Conservation (phyloP, 192 early-diverging fungal genomes). For the Backusella australiensis region DNA sequence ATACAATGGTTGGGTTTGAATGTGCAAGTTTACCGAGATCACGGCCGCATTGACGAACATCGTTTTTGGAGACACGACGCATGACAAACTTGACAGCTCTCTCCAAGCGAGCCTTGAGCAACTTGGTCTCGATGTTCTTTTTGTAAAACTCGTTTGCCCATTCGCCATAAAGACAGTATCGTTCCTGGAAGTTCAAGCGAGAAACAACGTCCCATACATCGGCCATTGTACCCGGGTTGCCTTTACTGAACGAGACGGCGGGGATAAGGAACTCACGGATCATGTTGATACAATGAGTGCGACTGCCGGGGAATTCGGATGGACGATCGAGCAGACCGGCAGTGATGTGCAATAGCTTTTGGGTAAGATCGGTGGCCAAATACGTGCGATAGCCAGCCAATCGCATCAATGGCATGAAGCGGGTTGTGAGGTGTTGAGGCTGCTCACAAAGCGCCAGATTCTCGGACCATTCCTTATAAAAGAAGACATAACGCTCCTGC, state of each 20-base stretch:
- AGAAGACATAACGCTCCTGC: constrained; percentile 49
- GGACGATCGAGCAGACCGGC: constrained; percentile 15
- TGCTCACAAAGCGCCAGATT: constrained; percentile 35
- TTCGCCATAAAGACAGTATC: constrained; percentile 74
- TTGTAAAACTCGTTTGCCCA: constrained; percentile 67
- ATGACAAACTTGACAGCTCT: constrained; percentile 20
- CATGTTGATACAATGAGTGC: constrained; percentile 21
- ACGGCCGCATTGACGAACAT: constrained; percentile 68
- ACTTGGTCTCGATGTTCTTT: constrained; percentile 49
- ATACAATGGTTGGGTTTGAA: constrained; percentile 73
- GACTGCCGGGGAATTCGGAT: constrained; percentile 6
- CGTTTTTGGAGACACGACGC: constrained; percentile 67
- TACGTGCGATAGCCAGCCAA: constrained; percentile 43
- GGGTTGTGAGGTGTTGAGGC: constrained; percentile 28
- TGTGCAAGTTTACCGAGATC: constrained; percentile 72
- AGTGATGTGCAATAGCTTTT: constrained; percentile 19
- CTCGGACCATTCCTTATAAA: constrained; percentile 59
- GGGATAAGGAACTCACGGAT: constrained; percentile 54
- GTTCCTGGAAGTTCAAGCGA: constrained; percentile 53
- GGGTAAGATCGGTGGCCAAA: constrained; percentile 28
- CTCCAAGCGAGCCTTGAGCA: constrained; percentile 44
- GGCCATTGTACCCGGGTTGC: constrained; percentile 62
- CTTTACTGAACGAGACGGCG: constrained; percentile 53
- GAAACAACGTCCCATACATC: constrained; percentile 69
- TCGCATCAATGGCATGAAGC: constrained; percentile 38